Evolutionary conservation across 768 basidiomycete species (phyloP), one percentile per base, ranked within the genome.

Genomic region (Lentinula detonsa): DNA sequence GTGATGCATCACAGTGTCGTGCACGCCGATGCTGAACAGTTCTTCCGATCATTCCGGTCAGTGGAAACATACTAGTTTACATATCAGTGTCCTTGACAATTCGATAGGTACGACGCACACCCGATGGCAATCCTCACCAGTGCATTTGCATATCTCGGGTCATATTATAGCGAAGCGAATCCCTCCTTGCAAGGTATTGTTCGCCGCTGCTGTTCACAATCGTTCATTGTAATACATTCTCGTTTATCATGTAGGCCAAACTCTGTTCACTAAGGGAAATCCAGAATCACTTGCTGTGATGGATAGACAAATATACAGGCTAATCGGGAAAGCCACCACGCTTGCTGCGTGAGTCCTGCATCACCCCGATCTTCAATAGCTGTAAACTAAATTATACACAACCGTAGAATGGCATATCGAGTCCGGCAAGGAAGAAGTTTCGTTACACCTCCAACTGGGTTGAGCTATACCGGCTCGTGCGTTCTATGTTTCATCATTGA

Each of bases 111-210:
- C 69, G 93, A 95, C 63, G 90, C 93, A 1, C 93, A 95, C 67
- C 93, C 93, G 0, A 95, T 94, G 93, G 85, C 90, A 18, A 94
- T 95, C 64, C 78, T 94, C 49, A 92, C 88, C 4, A 91, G 88
- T 65, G 90, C 90, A 4, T 90, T 95, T 66, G 85, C 93, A 6
- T 94, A 95, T 67, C 74, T 96, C 21, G 93, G 93, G 4, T 92
- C 90, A 5, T 92, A 91, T 70, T 94, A 94, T 68, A 77, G 81
- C 66, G 92, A 94, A 67, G 91, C 92, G 4, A 95, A 95, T 71
- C 94, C 94, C 10, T 91, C 91, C 5, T 73, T 96, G 5, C 86
- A 87, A 77, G 94, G 93, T 39, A 39, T 9, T 4, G 13, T 81
- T 67, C 65, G 69, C 71, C 49, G 10, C n/a, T 15, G 18, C 28